Conservation (phyloP, 768 basidiomycete species). For the Boletus rubroflammeus region DNA sequence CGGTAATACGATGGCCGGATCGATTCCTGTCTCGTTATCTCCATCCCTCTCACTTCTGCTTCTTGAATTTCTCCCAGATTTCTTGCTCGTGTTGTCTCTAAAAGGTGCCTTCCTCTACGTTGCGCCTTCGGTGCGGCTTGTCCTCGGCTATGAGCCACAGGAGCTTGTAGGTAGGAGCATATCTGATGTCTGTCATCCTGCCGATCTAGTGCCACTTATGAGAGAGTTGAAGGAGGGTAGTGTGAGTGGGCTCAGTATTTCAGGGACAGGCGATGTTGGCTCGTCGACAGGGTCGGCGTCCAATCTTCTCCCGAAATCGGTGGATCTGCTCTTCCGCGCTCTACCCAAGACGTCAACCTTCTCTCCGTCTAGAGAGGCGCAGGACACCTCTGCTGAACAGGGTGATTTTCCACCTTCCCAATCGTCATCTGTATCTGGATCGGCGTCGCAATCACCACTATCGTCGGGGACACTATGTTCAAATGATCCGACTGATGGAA, state of each 20-base stretch:
- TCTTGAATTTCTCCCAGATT: slow-evolving; percentile 66
- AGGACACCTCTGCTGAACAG: background rate
- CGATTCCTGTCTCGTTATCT: slow-evolving; percentile 46
- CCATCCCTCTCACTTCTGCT: slow-evolving; percentile 40
- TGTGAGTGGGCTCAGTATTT: slow-evolving; percentile 12
- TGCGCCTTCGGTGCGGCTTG: slow-evolving; percentile 70
- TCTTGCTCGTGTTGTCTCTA: slow-evolving; percentile 86
- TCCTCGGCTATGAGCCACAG: slow-evolving; percentile 83
- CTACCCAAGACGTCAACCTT: slow-evolving; percentile 46
- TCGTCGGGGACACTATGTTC: background rate
- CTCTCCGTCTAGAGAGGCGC: background rate
- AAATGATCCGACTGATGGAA: background rate
- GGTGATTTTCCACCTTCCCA: background rate
- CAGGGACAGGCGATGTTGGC: slow-evolving; percentile 17
- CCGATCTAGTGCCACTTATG: slow-evolving; percentile 87
- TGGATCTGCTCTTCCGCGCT: slow-evolving; percentile 85
- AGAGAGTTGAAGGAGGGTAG: slow-evolving; percentile 79
- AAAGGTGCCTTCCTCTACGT: slow-evolving; percentile 93
- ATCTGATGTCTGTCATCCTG: slow-evolving; percentile 80
- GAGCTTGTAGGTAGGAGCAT: slow-evolving; percentile 80
- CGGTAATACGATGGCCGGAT: slow-evolving; percentile 21
- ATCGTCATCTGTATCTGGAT: background rate
- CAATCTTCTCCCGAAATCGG: slow-evolving; percentile 44
- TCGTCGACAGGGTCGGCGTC: slow-evolving; percentile 7
- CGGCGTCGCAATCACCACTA: background rate